Conservation (phyloP, 495 filamentous ascomycete genomes). For the Penicillium paxilli region DNA sequence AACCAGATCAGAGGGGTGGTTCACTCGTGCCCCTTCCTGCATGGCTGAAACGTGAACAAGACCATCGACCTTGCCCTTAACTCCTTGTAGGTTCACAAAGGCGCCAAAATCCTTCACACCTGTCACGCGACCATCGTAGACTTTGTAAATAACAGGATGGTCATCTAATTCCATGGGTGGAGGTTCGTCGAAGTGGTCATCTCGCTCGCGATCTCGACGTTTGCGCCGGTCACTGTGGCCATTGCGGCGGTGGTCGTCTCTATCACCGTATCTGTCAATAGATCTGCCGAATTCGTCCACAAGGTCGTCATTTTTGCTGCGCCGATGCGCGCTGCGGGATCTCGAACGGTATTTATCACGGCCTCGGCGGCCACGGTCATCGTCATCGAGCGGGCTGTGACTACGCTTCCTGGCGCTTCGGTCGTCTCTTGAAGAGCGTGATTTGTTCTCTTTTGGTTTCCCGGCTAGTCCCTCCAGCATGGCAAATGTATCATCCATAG, state of each 20-base stretch:
- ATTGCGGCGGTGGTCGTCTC: constrained; percentile 44
- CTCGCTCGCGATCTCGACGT: constrained; percentile 46
- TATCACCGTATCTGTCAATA: constrained; percentile 36
- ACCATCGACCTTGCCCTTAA: constrained; percentile 87
- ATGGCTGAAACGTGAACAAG: constrained; percentile 97
- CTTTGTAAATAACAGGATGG: constrained; percentile 76
- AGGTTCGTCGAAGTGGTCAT: constrained; percentile 68
- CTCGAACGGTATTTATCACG: constrained; percentile 55
- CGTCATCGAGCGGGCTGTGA: constrained; percentile 67
- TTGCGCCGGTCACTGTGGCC: constrained; percentile 39
- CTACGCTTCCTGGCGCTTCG: constrained; percentile 63
- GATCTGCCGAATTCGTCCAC: constrained; percentile 65
- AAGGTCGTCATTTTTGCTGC: constrained; percentile 52
- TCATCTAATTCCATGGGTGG: constrained; percentile 81
- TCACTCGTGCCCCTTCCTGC: constrained; percentile 81
- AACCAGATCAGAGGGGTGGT: constrained; percentile 87
- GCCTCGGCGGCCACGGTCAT: constrained; percentile 51
- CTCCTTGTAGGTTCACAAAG: constrained; percentile 88
- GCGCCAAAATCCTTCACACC: constrained; percentile 94
- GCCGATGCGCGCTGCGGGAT: constrained; percentile 49
- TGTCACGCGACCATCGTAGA: constrained; percentile 87
- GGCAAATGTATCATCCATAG: constrained; percentile 92
- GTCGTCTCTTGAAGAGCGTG: constrained; percentile 30
- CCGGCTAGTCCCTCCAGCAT: constrained; percentile 83
- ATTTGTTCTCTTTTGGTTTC: constrained; percentile 54